These are phyloP conservation scores for Pyrenopolyporus hunteri DNA, from an alignment of 495 filamentous ascomycete species.

Conservation along the genomic window DNA sequence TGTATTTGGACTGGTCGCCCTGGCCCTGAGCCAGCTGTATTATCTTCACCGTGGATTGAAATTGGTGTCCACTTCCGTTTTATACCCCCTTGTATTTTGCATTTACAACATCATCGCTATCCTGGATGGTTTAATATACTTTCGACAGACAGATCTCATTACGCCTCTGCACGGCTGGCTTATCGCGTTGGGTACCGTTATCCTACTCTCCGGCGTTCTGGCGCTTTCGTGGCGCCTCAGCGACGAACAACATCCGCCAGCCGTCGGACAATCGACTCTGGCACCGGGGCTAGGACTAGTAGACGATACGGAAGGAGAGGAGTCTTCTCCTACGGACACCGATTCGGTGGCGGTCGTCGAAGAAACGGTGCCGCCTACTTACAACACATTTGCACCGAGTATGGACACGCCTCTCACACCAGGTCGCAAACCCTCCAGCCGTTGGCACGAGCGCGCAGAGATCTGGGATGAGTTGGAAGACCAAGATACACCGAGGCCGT, in stretches of 20 bases:
- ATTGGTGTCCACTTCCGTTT: slow-evolving; percentile 90
- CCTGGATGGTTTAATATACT: slow-evolving; percentile 96
- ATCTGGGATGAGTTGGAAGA: slow-evolving; percentile 73
- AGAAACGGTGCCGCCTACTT: slow-evolving; percentile 43
- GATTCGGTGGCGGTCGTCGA: slow-evolving; percentile 50
- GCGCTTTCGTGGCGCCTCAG: slow-evolving; percentile 93
- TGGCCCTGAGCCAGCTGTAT: slow-evolving; percentile 92
- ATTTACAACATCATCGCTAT: slow-evolving; percentile 99
- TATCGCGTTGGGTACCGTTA: slow-evolving; percentile 83
- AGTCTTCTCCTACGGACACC: slow-evolving; percentile 53
- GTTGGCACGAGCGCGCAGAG: slow-evolving; percentile 64
- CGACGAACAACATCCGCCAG: slow-evolving; percentile 66
- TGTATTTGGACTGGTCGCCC: slow-evolving; percentile 75
- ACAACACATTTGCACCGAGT: slow-evolving; percentile 54
- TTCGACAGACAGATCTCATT: slow-evolving; percentile 83
- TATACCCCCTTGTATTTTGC: slow-evolving; percentile 98
- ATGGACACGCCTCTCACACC: slow-evolving; percentile 42
- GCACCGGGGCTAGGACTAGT: slow-evolving; percentile 74
- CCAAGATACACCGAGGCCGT: slow-evolving; percentile 50
- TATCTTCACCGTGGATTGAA: slow-evolving; percentile 94
- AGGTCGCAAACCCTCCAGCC: slow-evolving; percentile 43
- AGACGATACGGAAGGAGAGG: slow-evolving; percentile 66
- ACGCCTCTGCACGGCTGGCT: slow-evolving; percentile 76
- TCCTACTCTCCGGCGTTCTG: slow-evolving; percentile 86
- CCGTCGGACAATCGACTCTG: slow-evolving; percentile 65